Evolutionary conservation across 129 eudicot genomes (phyloP).

Genomic region (Silybum marianum): DNA sequence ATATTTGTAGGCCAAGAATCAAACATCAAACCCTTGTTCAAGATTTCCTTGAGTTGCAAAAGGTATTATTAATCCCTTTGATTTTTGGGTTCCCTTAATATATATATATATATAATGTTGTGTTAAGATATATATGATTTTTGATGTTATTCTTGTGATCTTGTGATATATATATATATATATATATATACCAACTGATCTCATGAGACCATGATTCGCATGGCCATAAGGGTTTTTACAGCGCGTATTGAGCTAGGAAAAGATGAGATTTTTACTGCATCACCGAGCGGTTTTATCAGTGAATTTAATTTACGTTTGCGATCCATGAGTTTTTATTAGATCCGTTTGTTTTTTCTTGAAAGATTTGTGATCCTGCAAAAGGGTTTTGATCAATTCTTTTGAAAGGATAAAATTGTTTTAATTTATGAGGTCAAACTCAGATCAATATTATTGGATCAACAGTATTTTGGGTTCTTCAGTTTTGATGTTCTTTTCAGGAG

Average conservation of each 20-base stretch:
- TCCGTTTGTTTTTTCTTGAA: slow-evolving; percentile 14
- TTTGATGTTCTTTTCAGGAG: background rate
- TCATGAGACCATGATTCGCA: no score
- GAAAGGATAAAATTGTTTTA: background rate
- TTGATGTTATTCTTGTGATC: slow-evolving; percentile 7
- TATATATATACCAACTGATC: no score
- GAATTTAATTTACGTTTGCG: no score
- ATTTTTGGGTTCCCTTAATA: background rate
- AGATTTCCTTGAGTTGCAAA: slow-evolving; percentile 50
- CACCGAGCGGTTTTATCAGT: no score
- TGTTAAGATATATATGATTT: background rate
- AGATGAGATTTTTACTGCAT: no score
- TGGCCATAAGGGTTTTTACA: no score
- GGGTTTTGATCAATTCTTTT: background rate
- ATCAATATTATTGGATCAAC: background rate
- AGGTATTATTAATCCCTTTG: slow-evolving; percentile 28
- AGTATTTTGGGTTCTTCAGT: background rate
- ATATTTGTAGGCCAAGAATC: slow-evolving; percentile 13
- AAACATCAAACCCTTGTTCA: slow-evolving; percentile 58
- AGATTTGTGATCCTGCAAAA: background rate
- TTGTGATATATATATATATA: background rate
- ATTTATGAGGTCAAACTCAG: background rate
- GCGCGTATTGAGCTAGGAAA: no score
- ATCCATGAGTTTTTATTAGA: background rate
- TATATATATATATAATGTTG: background rate